phyloP scores from a whole-genome alignment of 192 early-diverging fungal species.

The Coemansia sp. region DNA sequence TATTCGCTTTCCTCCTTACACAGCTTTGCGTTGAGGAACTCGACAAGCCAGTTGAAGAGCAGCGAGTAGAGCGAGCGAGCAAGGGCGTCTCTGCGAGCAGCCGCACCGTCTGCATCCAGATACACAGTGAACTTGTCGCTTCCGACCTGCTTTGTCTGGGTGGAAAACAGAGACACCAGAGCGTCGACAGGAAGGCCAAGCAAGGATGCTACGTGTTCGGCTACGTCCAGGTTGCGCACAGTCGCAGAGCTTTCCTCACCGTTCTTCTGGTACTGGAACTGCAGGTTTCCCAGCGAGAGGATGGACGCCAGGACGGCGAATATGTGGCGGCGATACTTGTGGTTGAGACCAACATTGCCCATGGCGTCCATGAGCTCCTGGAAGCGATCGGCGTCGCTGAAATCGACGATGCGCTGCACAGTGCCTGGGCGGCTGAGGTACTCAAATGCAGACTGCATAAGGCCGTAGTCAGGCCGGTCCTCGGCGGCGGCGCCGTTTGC shows the following conservation, averaged over 20 bases:
- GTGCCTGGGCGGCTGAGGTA: conserved; percentile 60
- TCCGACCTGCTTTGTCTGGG: conserved; percentile 79
- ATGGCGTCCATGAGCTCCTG: conserved; percentile 74
- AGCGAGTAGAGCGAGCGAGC: conserved; percentile 79
- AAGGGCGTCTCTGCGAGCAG: conserved; percentile 68
- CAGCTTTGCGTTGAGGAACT: conserved; percentile 80
- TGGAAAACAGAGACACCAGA: conserved; percentile 77
- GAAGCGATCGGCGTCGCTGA: conserved; percentile 65
- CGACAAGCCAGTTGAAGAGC: conserved; percentile 81
- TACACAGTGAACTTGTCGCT: conserved; percentile 81
- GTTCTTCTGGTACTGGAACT: conserved; percentile 71
- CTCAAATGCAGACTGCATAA: conserved; percentile 47
- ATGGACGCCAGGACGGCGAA: conserved; percentile 84
- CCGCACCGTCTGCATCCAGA: conserved; percentile 71
- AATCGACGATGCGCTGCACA: conserved; percentile 58
- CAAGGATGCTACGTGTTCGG: conserved; percentile 78
- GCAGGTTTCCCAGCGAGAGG: conserved; percentile 84
- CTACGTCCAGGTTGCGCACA: conserved; percentile 73
- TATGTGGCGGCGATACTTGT: conserved; percentile 79
- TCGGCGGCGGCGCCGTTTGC: conserved; percentile 73
- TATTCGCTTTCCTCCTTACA: too few relatives aligned
- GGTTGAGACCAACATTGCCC: conserved; percentile 81
- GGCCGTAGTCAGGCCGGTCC: conserved; percentile 64
- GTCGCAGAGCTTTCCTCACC: conserved; percentile 77
- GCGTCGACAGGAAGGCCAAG: conserved; percentile 72